Evolutionary conservation across 139 green algal species (phyloP).

Genomic region (Chlamydomonas incerta): DNA sequence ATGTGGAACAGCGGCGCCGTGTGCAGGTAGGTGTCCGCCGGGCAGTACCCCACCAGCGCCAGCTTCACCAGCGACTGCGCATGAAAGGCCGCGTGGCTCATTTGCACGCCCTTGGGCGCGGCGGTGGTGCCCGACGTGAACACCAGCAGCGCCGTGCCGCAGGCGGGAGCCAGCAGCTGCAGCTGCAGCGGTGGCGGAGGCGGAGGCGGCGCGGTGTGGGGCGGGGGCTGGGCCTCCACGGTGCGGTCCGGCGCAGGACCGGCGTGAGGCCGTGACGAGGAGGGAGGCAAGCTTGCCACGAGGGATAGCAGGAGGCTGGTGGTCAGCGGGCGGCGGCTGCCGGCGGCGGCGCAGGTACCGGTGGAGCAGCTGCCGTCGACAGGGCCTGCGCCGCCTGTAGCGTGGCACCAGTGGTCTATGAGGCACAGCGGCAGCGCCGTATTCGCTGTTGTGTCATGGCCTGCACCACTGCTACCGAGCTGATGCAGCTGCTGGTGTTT

Average conservation of each 20-base stretch:
- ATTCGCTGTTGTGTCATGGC: too few species aligned
- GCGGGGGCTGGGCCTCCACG: background rate
- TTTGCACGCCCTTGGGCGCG: conserved; percentile 70
- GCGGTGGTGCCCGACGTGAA: conserved; percentile 83
- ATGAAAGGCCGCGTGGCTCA: conserved; percentile 74
- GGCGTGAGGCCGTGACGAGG: too few species aligned
- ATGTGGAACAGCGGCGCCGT: conserved; percentile 91
- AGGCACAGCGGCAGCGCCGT: background rate
- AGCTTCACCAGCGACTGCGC: conserved; percentile 86
- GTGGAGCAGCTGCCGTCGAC: too few species aligned
- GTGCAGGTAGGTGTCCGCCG: conserved; percentile 89
- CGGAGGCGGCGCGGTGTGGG: background rate
- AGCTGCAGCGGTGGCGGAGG: conserved; percentile 18
- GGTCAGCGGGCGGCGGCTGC: background rate
- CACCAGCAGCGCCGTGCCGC: conserved; percentile 52
- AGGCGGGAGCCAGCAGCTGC: conserved; percentile 48
- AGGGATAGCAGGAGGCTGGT: background rate
- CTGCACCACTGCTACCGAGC: too few species aligned
- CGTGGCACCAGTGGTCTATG: conserved; percentile 9
- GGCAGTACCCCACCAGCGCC: conserved; percentile 66
- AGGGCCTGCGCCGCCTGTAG: too few species aligned
- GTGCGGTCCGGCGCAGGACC: too few species aligned
- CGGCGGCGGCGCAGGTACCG: too few species aligned
- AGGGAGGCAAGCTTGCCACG: too few species aligned
- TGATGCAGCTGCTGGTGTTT: background rate